Evolutionary conservation across 371 early-diverging fungal species (phyloP).

Genomic region (Lichtheimia hyalospora): DNA sequence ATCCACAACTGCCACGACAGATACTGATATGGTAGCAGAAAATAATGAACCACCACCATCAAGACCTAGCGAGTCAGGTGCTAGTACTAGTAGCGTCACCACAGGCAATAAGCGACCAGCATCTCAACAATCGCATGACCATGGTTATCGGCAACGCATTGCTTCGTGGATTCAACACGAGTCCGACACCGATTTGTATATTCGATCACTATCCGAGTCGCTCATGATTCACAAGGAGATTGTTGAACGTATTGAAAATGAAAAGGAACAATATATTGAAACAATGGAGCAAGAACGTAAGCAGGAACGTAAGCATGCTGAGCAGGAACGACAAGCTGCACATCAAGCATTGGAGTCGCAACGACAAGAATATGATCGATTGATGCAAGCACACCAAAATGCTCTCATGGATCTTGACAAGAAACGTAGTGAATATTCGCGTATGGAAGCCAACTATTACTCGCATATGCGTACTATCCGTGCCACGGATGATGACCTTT

Average conservation of each 20-base stretch:
- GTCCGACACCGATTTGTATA: conserved; percentile 38
- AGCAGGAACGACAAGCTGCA: neutral
- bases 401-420: neutral
- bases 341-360: conserved; percentile 1
- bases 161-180: conserved; percentile 10
- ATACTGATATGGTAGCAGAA: too few relatives aligned
- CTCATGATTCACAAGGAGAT: conserved; percentile 43
- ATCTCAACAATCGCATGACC: conserved; percentile 1
- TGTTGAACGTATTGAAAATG: conserved; percentile 36
- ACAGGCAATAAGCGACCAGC: too few relatives aligned
- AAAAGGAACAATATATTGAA: conserved; percentile 16
- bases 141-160: conserved; percentile 4
- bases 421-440: conserved; percentile 23
- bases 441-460: conserved; percentile 42
- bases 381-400: neutral
- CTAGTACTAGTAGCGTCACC: too few relatives aligned
- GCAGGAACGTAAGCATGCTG: neutral
- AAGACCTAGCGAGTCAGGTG: too few relatives aligned
- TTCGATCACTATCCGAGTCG: conserved; percentile 37
- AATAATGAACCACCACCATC: too few relatives aligned
- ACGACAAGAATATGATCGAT: neutral
- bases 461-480: conserved; percentile 31
- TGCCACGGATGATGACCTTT: conserved; percentile 40
- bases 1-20: too few relatives aligned
- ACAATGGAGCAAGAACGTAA: neutral